A percentile compares a stretch with the other conserved stretches of the same genome.
Evolutionary conservation across 768 basidiomycete genomes (phyloP).

Genomic region (Kockovaella imperatae): DNA sequence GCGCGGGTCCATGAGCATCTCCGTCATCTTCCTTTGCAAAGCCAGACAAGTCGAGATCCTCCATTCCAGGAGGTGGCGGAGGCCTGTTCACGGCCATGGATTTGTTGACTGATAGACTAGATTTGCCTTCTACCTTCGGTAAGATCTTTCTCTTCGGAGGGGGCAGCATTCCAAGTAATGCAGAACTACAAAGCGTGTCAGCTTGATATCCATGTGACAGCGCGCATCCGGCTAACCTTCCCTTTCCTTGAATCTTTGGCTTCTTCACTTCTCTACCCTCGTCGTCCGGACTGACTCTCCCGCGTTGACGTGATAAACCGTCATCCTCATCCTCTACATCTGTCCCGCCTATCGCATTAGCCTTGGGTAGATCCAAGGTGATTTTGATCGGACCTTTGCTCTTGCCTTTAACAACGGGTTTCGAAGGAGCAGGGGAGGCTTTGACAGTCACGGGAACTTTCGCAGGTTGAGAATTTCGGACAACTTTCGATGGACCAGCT

Average conservation of each 20-base stretch:
- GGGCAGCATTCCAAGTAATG: constrained; percentile 39
- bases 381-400: constrained; percentile 29
- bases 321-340: constrained; percentile 7
- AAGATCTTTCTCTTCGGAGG: constrained; percentile 42
- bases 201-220: background rate
- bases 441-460: background rate
- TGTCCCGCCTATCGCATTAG: constrained; percentile 3
- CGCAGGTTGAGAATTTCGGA: no score
- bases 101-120: constrained; percentile 23
- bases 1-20: background rate
- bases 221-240: constrained; percentile 24
- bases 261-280: constrained; percentile 11
- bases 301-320: background rate
- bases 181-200: constrained; percentile 17
- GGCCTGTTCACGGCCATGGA: constrained; percentile 15
- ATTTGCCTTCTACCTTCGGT: constrained; percentile 10
- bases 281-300: background rate
- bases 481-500: background rate
- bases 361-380: constrained; percentile 33
- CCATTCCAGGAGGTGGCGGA: background rate
- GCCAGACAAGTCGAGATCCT: constrained; percentile 7
- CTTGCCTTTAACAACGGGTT: constrained; percentile 13
- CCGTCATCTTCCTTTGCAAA: constrained; percentile 13
- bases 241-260: constrained; percentile 18
- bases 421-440: constrained; percentile 3